Base-by-base conservation (phyloP, 2,329 filamentous ascomycete genomes). In the Xylariaceae sp. region DNA sequence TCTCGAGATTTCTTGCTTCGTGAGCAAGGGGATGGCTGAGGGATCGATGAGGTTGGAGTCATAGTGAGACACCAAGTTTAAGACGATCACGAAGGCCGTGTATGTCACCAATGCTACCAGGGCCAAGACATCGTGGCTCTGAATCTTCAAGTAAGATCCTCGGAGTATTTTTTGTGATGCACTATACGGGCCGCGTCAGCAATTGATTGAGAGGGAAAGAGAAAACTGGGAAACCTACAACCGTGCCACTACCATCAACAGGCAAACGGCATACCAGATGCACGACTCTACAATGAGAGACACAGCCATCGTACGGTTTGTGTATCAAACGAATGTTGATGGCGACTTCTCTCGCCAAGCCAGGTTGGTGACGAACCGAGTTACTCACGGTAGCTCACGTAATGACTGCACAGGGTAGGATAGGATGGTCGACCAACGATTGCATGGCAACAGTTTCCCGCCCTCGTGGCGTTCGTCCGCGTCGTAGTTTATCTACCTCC, bases 21-120 rank as follows among this genome's bases (percentile, higher is more conserved):
- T 83, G 52, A 86, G 72, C 2, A 68, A 62, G 0, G 71, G 66
- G 0, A 42, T 42, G 37, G 7, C 4, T 7, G 72, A 70, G 34
- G 78, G 76, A 15, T 80, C 74, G 71, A 87, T 83, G 15, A 87
- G 74, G 66, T 87, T 87, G 48, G 80, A 85, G 11, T 78, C 80
- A n/a, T 81, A 82, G 39, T 77, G 73, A 1, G 76, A 74, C 17
- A 83, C 75, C 52, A 85, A 78, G 62, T 85, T 85, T 66, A 86
- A 77, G 6, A 75, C 71, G 23, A 80, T 73, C 58, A 84, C 79
- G 10, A 87, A 71, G 13, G 81, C 69, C 0, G 83, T 86, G 65
- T 85, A 82, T 67, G 75, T 76, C 0, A 68, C 71, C 64, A 82
- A 74, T 3, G 80, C 79, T 42, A 81, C 70, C 2, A 82, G 2